Evolutionary conservation across 768 basidiomycete genomes (phyloP), one percentile per base, ranked within the genome.

Genomic region (Podaxis sp.): DNA sequence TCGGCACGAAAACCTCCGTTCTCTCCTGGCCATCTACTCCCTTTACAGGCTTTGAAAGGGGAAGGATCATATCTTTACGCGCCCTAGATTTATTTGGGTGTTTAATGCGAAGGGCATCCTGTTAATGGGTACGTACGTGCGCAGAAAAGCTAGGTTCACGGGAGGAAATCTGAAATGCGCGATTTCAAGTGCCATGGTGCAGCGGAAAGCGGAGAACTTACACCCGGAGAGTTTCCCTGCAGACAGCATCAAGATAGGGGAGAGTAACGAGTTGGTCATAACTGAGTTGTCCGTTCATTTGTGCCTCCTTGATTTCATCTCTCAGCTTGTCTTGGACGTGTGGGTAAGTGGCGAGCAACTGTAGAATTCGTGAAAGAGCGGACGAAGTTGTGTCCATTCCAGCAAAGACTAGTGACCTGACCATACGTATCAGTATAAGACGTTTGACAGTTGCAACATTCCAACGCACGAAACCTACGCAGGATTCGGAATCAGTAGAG

Each of bases 161-260:
- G 66, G 66, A 11, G 66, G 61, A n/a, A 60, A 65, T 44, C 64
- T 65, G 12, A 3, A 40, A 28, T 1, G 33, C 22, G 7, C 12
- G 4, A 7, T 17, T 15, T 62, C 30, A 56, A 37, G 36, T 12
- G 26, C 24, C 4, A 46, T n/a, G 11, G 7, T 40, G 26, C 15
- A 17, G 15, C 3, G 48, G 20, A 22, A 20, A 37, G 26, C 15
- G 20, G 5, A 41, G 41, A 13, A 66, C 68, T 36, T 52, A 73
- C 67, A 77, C 56, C 17, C 72, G 71, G 48, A 73, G 75, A 33
- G 72, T 76, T 65, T 75, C 75, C 30, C 74, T 69, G 54, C 75
- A 72, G 13, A 79, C 66, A 0, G 73, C 75, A 58, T 77, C 77
- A 30, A 78, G 67, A 38, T 72, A 74, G 2, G 75, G 74, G 11